These are phyloP conservation scores for Kandelia obovata DNA, from an alignment of 345 rosid species.

Conservation along the genomic window DNA sequence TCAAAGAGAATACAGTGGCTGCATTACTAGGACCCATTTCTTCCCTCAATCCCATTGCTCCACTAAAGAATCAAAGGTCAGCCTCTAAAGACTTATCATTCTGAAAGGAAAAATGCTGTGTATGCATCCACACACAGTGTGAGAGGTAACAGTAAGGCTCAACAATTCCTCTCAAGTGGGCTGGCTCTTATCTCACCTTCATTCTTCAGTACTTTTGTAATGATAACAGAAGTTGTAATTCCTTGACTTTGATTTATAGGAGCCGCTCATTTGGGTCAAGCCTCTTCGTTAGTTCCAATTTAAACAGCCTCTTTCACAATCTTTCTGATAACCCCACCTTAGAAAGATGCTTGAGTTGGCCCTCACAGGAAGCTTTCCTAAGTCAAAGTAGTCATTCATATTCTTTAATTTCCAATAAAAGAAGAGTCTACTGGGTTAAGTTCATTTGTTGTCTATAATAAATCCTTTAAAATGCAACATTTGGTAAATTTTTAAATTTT, in stretches of 20 bases:
- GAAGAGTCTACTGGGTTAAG: too few species aligned
- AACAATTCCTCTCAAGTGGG: conserved; percentile 11
- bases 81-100: too few species aligned
- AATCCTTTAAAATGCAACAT: too few species aligned
- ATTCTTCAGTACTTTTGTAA: conserved; percentile 5
- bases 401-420: too few species aligned
- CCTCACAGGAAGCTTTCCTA: not conserved
- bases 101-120: too few species aligned
- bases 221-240: conserved; percentile 22
- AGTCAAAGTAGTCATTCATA: not conserved
- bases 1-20: conserved; percentile 9
- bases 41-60: not conserved
- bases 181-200: conserved; percentile 8
- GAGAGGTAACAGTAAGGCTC: conserved; percentile 2
- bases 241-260: conserved; percentile 19
- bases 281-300: conserved; percentile 11
- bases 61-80: conserved; percentile 1
- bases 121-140: too few species aligned
- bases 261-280: conserved; percentile 16
- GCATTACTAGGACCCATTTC: not conserved
- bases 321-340: conserved; percentile 12
- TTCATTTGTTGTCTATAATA: too few species aligned
- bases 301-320: conserved; percentile 12
- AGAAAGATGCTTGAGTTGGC: conserved; percentile 15
- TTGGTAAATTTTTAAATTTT: too few species aligned